Evolutionary conservation across 805 yeast genomes (phyloP), one percentile per base, ranked within the genome.

Genomic region (Wickerhamomyces queroliae): DNA sequence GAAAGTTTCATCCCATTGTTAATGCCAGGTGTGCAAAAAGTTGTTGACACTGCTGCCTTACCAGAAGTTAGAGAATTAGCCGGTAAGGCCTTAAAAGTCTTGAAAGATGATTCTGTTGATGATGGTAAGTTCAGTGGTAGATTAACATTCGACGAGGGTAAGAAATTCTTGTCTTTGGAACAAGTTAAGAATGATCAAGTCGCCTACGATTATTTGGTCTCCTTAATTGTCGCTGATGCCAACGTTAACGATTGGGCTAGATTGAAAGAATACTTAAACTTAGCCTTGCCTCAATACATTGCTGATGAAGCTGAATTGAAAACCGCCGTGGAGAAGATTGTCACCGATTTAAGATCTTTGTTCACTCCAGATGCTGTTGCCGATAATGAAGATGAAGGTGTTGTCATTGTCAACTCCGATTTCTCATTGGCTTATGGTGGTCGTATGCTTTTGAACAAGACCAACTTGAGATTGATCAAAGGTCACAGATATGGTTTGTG

Each of bases 401-500:
- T 89, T 46, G 95, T 84, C 58, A 83, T 93, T 56, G 97, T 90
- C 48, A 89, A 93, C 62, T 83, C 97, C 26, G 93, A 86, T 58
- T 91, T 91, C 64, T 93, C 98, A 0, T 70, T 91, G 49, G 99
- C 99, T 28, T 93, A 93, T 60, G 99, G 99, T 66, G 86, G 96
- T 21, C 80, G 97, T 67, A 91, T 91, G 97, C 75, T 93, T 52
- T 71, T 91, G 53, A 91, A 90, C 74, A 93, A 93, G 69, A 89
- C 99, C 35, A 85, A 75, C 45, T 69, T 91, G 60, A 78, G 95
- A 58, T 74, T 91, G 46, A 70, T 86, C 52, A 88, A 90, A 68
- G 98, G 98, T 55, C 97, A 87, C 67, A 78, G 99, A 66, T 91
- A 91, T 59, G 99, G 99, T 71, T 74, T 91, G 45, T 88, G 96